Evolutionary conservation across 768 basidiomycete genomes (phyloP), one percentile per base, ranked within the genome.

Genomic region (Wakefieldia striispora): DNA sequence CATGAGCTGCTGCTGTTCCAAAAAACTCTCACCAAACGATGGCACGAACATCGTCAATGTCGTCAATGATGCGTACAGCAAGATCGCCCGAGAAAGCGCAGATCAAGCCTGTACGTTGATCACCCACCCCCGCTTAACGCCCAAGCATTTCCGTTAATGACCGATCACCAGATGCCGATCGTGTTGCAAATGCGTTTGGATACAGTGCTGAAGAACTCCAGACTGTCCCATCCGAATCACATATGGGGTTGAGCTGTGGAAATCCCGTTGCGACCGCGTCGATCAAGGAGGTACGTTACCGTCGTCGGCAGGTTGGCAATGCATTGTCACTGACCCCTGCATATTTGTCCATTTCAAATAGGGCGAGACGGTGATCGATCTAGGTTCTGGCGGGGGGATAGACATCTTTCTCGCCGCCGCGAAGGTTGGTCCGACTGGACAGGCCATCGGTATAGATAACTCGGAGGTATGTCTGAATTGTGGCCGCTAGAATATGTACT

Each of bases 351-450:
- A 14, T 33, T 7, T 11, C 14, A 12, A 34, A 16, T 51, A 82
- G 81, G 82, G 82, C 39, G 82, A 84, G 63, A 68, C 60, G 1
- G 74, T 82, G 4, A 59, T 84, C 2, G 78, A 84, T 59, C 69
- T 84, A 7, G 82, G 82, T 8, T 79, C 74, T 3, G 81, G 82
- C 1, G 79, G 74, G 2, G 82, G 82, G 0, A 67, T 80, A 11
- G 80, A 83, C 52, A 69, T 83, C 26, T 73, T 84, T 43, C 69
- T 81, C 10, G 77, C 81, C 0, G 80, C 79, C 2, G 46, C 59
- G 0, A 75, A 75, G 53, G 75, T 79, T 3, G 82, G 83, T 3
- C 62, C 70, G 0, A 64, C 51, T 0, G 82, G 83, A 3, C 70
- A 72, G 50, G 80, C 63, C 2, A 71, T 83, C n/a, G 81, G 82